These are phyloP conservation scores for Cercospora sp. DNA, from an alignment of 2,329 filamentous ascomycete genomes.

Conservation along the genomic window DNA sequence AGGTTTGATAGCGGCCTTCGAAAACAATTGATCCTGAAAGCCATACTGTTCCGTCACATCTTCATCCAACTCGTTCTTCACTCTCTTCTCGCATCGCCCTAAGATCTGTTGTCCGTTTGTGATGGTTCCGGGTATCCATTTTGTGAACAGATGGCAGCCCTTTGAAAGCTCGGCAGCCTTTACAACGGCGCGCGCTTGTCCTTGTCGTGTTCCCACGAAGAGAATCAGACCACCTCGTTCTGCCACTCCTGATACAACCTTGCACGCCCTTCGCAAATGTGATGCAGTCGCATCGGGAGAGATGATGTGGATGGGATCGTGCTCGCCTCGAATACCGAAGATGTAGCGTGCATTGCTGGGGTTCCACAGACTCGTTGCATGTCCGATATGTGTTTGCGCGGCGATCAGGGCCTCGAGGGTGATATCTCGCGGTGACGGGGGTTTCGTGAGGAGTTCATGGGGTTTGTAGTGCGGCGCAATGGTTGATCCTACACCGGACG, in stretches of 20 bases:
- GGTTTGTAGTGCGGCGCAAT: slow-evolving; percentile 62
- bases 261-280: slow-evolving; percentile 87
- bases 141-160: slow-evolving; percentile 85
- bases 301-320: slow-evolving; percentile 72
- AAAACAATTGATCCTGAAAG: slow-evolving; percentile 65
- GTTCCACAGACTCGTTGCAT: slow-evolving; percentile 90
- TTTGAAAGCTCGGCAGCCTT: slow-evolving; percentile 74
- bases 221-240: slow-evolving; percentile 80
- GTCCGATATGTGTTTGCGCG: slow-evolving; percentile 83
- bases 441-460: slow-evolving; percentile 65
- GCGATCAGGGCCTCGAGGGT: slow-evolving; percentile 89
- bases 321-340: slow-evolving; percentile 80
- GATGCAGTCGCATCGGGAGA: slow-evolving; percentile 84
- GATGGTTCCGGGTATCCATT: slow-evolving; percentile 88
- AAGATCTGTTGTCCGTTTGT: slow-evolving; percentile 92
- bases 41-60: slow-evolving; percentile 50
- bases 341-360: slow-evolving; percentile 93
- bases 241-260: slow-evolving; percentile 84
- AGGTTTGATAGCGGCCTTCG: slow-evolving; percentile 70
- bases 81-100: slow-evolving; percentile 65
- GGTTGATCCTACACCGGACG: slow-evolving; percentile 42
- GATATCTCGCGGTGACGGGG: slow-evolving; percentile 75
- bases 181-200: slow-evolving; percentile 78
- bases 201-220: slow-evolving; percentile 83
- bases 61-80: slow-evolving; percentile 74